These are phyloP conservation scores for Lodderomyces theae DNA, from an alignment of 1,139 yeast genomes.

Conservation along the genomic window DNA sequence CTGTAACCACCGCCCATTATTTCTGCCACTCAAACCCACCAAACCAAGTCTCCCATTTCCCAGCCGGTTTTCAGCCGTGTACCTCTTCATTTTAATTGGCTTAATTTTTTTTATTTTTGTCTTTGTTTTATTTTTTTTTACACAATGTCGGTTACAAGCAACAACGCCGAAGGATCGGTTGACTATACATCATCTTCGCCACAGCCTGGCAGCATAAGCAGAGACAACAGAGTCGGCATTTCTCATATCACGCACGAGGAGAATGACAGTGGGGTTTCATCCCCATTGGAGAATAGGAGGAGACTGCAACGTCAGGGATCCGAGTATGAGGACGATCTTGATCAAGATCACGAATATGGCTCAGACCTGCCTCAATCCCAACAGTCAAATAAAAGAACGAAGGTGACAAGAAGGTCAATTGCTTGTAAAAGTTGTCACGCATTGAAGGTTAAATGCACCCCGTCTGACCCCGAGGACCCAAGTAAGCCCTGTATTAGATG, in stretches of 20 bases:
- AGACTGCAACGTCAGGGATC: neutral
- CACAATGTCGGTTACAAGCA: constrained; percentile 3
- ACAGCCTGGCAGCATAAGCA: neutral
- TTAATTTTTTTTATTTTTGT: neutral
- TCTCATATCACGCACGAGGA: neutral
- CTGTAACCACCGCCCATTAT: too few relatives aligned
- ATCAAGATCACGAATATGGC: constrained; percentile 1
- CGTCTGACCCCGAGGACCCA: constrained; percentile 58
- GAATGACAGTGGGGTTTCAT: neutral
- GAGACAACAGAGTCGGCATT: neutral
- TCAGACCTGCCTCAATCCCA: neutral
- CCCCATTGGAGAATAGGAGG: neutral
- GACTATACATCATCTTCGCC: neutral
- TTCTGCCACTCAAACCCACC: too few relatives aligned
- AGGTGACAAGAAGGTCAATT: constrained; percentile 30
- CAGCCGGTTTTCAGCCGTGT: too few relatives aligned
- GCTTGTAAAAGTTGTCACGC: constrained; percentile 84
- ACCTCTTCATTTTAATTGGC: too few relatives aligned
- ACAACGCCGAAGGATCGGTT: neutral
- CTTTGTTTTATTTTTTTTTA: neutral
- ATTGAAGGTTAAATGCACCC: constrained; percentile 78
- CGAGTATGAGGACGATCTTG: neutral
- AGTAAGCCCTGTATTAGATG: constrained; percentile 75
- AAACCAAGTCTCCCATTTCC: too few relatives aligned
- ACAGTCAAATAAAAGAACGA: constrained; percentile 11